Evolutionary conservation across 768 basidiomycete species (phyloP).

Genomic region (Rhodocollybia butyracea): DNA sequence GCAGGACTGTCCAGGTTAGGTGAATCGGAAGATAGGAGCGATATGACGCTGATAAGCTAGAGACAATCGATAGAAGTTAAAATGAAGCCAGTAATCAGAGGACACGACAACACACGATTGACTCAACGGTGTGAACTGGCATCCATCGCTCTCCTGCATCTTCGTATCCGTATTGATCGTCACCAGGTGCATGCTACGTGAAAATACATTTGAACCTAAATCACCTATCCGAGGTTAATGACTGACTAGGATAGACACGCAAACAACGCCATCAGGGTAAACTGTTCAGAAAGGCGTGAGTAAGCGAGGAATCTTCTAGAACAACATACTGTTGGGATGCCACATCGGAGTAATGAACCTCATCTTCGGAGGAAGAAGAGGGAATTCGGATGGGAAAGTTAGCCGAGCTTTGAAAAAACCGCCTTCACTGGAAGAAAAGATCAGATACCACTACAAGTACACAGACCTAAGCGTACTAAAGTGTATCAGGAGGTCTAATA

Average conservation of each 20-base stretch:
- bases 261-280: constrained; percentile 89
- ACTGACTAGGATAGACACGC: constrained; percentile 90
- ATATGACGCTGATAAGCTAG: constrained; percentile 95
- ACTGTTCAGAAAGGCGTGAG: constrained; percentile 44
- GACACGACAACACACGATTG: constrained; percentile 76
- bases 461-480: constrained; percentile 62
- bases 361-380: constrained; percentile 92
- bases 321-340: constrained; percentile 89
- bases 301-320: background rate
- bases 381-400: constrained; percentile 88
- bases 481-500: constrained; percentile 81
- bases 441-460: constrained; percentile 7
- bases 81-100: constrained; percentile 4
- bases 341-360: constrained; percentile 93
- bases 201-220: background rate
- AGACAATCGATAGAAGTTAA: constrained; percentile 6
- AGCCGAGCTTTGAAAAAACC: constrained; percentile 92
- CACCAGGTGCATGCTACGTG: constrained; percentile 85
- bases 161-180: constrained; percentile 96
- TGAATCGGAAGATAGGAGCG: constrained; percentile 86
- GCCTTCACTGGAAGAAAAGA: constrained; percentile 65
- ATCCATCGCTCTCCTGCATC: constrained; percentile 97
- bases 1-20: constrained; percentile 94
- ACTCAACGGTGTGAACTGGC: constrained; percentile 96
- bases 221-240: background rate